phyloP scores from a whole-genome alignment of 495 filamentous ascomycete species.

The Thozetella sp. region DNA sequence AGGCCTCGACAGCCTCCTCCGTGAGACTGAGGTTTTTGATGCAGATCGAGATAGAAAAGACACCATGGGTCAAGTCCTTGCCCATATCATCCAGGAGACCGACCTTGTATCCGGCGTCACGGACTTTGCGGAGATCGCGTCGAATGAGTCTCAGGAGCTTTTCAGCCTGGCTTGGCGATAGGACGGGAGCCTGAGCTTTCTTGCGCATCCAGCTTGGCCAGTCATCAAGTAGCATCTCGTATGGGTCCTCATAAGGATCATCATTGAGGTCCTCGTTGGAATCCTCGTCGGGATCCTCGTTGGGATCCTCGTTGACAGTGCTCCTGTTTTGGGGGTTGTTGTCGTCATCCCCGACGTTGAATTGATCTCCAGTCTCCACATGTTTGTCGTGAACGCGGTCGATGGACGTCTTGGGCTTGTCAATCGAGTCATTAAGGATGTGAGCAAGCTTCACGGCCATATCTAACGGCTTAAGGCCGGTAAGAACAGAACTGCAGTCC shows the following conservation, averaged over 20 bases:
- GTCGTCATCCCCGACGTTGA: too few relatives aligned
- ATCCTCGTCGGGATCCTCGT: too few relatives aligned
- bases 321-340: too few relatives aligned
- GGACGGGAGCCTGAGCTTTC: too few relatives aligned
- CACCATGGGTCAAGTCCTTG: conserved; percentile 35
- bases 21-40: conserved; percentile 75
- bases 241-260: too few relatives aligned
- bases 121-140: conserved; percentile 62
- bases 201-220: too few relatives aligned
- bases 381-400: too few relatives aligned
- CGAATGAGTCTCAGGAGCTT: conserved; percentile 43
- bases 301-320: too few relatives aligned
- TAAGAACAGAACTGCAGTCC: conserved; percentile 14
- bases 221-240: too few relatives aligned
- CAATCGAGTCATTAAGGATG: conserved; percentile 31
- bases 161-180: too few relatives aligned
- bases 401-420: conserved; percentile 29
- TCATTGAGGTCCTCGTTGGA: too few relatives aligned
- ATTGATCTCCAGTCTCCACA: too few relatives aligned
- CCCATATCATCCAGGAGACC: conserved; percentile 58
- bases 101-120: conserved; percentile 73
- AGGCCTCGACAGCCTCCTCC: conserved; percentile 74
- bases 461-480: conserved; percentile 46
- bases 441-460: conserved; percentile 34
- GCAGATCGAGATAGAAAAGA: conserved; percentile 66